Base-by-base conservation (phyloP, 1,284 basidiomycete genomes). In the Prillingera fragicola region DNA sequence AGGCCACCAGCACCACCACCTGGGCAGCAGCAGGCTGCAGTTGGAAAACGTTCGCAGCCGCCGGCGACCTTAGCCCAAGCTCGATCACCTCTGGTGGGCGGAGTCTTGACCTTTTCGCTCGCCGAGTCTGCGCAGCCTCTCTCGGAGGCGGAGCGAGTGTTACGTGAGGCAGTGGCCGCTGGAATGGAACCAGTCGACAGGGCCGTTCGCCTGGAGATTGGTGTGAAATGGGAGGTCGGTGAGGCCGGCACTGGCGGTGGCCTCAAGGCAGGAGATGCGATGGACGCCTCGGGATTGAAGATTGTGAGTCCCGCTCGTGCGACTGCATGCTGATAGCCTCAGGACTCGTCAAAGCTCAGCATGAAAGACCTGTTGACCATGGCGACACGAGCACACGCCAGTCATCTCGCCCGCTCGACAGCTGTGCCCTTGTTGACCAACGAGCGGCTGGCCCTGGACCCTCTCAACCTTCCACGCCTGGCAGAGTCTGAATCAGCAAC, bases 191-290 rank as follows among this genome's bases (percentile, higher is more conserved):
- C 63, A 1, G 43, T 23, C 14, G 65, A 67, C 21, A 46, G 65
- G 12, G 35, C 57, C 0, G 28, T 67, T 27, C 45, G 50, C 5
- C 37, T 67, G 5, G 55, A 45, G 24, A 41, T 69, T 19, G 46
- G 35, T 1, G 50, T 65, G 24, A 57, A 57, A 34, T 69, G 67
- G 67, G 55, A 64, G 39, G 53, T 65, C 8, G 65, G 63, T 4
- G 67, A 69, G 36, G 52, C 48, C 0, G 63, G 65, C 8, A 50
- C 48, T 8, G 65, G 63, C 10, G 60, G 56, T 4, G 62, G 62
- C 4, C 29, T 63, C 22, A 63, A 56, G 42, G 45, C 41, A 1
- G 63, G 63, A 1, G 61, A 65, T 23, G 39, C 44, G 5, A 60
- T 65, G 59, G 60, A 67, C 25, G 31, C 52, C n/a, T 38, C 45